Evolutionary conservation across 768 basidiomycete species (phyloP).

Genomic region (Tylopilus cervinicoccineus): DNA sequence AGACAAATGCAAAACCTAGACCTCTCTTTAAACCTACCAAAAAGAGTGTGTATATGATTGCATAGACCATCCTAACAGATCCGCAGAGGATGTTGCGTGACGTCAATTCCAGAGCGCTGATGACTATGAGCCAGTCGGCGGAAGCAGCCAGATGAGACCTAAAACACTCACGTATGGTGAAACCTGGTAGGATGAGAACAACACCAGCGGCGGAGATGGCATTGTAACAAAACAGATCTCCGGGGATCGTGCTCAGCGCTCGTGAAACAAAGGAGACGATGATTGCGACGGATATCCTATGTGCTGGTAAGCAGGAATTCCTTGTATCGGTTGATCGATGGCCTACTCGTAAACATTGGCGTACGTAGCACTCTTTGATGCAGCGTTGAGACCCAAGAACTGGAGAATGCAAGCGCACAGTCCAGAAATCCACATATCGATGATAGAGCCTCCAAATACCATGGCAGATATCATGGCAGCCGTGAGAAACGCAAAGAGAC

Average conservation of each 20-base stretch:
- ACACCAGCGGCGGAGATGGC: constrained; percentile 88
- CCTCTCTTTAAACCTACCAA: constrained; percentile 43
- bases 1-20: constrained; percentile 1
- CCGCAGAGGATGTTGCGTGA: constrained; percentile 80
- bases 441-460: constrained; percentile 74
- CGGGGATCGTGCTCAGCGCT: constrained; percentile 70
- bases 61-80: constrained; percentile 79
- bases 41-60: constrained; percentile 82
- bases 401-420: constrained; percentile 65
- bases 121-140: constrained; percentile 42
- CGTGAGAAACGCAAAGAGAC: constrained; percentile 70
- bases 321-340: background rate
- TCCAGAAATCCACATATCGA: constrained; percentile 84
- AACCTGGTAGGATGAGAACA: constrained; percentile 87
- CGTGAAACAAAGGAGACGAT: constrained; percentile 81
- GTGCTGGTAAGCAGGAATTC: background rate
- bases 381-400: constrained; percentile 77
- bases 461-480: constrained; percentile 80
- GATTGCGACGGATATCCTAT: constrained; percentile 79
- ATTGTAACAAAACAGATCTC: constrained; percentile 81
- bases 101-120: constrained; percentile 75
- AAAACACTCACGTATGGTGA: constrained; percentile 62
- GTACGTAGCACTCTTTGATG: constrained; percentile 83
- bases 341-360: constrained; percentile 95
- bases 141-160: background rate